Percentiles rank a stretch among this genome's conserved stretches.
Conservation (phyloP, 2,329 filamentous ascomycete species). For the Chaetothyriales sp. region DNA sequence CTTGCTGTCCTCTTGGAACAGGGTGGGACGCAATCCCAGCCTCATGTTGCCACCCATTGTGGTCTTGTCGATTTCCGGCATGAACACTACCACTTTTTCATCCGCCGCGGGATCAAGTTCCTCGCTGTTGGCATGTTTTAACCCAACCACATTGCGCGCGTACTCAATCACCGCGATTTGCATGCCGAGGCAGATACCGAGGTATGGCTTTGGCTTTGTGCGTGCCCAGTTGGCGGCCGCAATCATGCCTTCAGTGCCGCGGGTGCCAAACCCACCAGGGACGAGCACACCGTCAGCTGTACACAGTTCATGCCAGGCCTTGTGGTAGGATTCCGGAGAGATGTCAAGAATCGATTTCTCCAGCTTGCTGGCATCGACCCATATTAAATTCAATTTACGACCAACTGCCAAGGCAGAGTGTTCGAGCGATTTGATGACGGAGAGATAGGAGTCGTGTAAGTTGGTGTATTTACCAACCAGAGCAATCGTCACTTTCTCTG, state of each 20-base stretch:
- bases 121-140: conserved; percentile 40
- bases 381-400: conserved; percentile 63
- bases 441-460: conserved; percentile 73
- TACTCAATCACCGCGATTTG: conserved; percentile 86
- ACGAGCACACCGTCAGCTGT: conserved; percentile 43
- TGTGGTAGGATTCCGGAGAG: conserved; percentile 61
- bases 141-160: conserved; percentile 58
- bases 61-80: conserved; percentile 72
- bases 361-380: conserved; percentile 73
- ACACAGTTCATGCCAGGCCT: conserved; percentile 68
- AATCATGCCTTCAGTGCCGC: conserved; percentile 85
- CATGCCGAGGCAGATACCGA: conserved; percentile 86
- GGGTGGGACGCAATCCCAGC: conserved; percentile 56
- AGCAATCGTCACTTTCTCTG: conserved; percentile 53
- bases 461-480: conserved; percentile 86
- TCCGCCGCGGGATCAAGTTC: conserved; percentile 43
- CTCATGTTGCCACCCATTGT: conserved; percentile 78
- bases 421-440: conserved; percentile 72
- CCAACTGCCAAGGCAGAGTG: conserved; percentile 79
- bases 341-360: conserved; percentile 48
- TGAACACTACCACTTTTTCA: conserved; percentile 66
- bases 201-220: conserved; percentile 61
- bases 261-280: conserved; percentile 58
- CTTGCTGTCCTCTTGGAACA: conserved; percentile 60
- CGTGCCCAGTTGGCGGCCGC: conserved; percentile 74